Conservation (phyloP, 1,284 basidiomycete genomes). For the Ustilago cynodontis region DNA sequence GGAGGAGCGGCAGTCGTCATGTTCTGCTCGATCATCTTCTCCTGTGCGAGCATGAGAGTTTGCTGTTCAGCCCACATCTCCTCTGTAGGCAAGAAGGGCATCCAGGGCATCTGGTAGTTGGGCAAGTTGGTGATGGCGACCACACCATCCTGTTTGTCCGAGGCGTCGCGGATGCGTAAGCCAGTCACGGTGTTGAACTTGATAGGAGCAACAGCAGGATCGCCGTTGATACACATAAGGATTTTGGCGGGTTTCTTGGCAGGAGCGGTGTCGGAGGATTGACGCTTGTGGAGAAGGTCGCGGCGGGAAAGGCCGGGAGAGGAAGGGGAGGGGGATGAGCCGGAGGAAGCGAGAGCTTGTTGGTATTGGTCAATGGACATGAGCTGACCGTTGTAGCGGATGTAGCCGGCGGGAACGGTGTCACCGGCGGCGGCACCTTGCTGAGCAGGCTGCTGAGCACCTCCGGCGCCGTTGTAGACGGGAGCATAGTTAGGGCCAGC, state of each 20-base stretch:
- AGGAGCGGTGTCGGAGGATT: neutral
- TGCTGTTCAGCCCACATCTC: constrained; percentile 51
- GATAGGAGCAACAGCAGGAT: constrained; percentile 32
- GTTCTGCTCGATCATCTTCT: constrained; percentile 33
- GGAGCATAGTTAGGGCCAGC: neutral
- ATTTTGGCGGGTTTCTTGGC: constrained; percentile 17
- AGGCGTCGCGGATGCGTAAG: constrained; percentile 34
- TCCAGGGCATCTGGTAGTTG: constrained; percentile 44
- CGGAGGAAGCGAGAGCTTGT: constrained; percentile 11
- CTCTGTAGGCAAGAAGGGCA: constrained; percentile 47
- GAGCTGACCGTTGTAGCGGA: constrained; percentile 38
- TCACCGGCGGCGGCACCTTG: neutral
- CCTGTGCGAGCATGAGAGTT: constrained; percentile 38
- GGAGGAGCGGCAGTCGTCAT: constrained; percentile 24
- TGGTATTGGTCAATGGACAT: constrained; percentile 36
- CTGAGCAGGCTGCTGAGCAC: neutral
- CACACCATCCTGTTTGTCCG: constrained; percentile 17
- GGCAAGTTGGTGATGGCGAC: constrained; percentile 40
- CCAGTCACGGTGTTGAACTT: constrained; percentile 48
- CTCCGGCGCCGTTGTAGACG: neutral
- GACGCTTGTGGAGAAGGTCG: constrained; percentile 22
- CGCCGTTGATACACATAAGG: constrained; percentile 52
- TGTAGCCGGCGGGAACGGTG: constrained; percentile 22
- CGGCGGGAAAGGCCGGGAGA: constrained; percentile 9
- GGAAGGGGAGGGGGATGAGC: neutral